Conservation (phyloP, 2,329 filamentous ascomycete species). For the Knufia fluminis region DNA sequence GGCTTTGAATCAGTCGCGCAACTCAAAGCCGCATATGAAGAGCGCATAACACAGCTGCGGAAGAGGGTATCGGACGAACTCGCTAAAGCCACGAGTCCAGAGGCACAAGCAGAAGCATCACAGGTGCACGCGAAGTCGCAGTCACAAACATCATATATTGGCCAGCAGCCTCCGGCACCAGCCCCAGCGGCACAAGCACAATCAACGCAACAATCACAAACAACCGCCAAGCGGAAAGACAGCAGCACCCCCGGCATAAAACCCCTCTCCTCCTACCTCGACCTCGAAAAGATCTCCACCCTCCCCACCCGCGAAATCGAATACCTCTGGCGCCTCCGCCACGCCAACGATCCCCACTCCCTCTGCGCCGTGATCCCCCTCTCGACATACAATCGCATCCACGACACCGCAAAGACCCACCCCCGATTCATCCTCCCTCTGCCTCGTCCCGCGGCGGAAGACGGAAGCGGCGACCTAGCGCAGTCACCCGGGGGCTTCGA, state of each 20-base stretch:
- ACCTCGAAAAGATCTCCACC: conserved; percentile 64
- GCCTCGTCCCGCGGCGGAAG: conserved; percentile 35
- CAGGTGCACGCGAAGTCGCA: conserved; percentile 29
- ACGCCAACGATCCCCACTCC: conserved; percentile 61
- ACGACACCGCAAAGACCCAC: conserved; percentile 58
- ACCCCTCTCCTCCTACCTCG: conserved; percentile 59
- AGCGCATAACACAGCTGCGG: conserved; percentile 66
- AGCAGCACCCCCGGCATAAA: conserved; percentile 45
- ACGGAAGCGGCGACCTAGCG: conserved; percentile 18
- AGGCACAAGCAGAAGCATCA: conserved; percentile 35
- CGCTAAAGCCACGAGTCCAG: conserved; percentile 7
- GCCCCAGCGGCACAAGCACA: conserved; percentile 31
- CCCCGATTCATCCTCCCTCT: conserved; percentile 89
- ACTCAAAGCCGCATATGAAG: conserved; percentile 72
- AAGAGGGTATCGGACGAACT: conserved; percentile 50
- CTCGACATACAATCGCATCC: conserved; percentile 64
- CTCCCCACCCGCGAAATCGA: conserved; percentile 77
- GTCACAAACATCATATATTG: conserved; percentile 12
- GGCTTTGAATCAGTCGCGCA: conserved; percentile 51
- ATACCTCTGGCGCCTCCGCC: conserved; percentile 79
- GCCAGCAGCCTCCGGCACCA: conserved; percentile 26
- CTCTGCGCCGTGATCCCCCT: conserved; percentile 77
- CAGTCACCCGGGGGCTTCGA: conserved; percentile 26
- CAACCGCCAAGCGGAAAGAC: conserved; percentile 34
- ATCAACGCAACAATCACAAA: conserved; percentile 29